Evolutionary conservation across 495 filamentous ascomycete genomes (phyloP).

Genomic region (Bathelium albidoporum): DNA sequence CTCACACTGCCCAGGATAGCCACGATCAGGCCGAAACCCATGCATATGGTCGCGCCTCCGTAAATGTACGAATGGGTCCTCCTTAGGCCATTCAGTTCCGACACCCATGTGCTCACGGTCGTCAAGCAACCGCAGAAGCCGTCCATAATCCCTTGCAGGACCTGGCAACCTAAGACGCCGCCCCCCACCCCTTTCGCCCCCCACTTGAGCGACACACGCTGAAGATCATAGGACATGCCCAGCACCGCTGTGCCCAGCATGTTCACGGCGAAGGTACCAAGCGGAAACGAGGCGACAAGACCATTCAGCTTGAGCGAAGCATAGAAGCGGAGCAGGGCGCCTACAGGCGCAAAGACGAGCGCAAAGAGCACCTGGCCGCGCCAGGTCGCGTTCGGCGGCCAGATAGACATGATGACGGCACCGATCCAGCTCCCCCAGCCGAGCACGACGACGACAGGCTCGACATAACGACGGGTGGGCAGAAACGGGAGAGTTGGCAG

Average conservation of each 20-base stretch:
- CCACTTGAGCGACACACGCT: conserved; percentile 42
- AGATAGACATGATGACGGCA: conserved; percentile 60
- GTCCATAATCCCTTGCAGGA: conserved; percentile 74
- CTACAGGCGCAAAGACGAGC: conserved; percentile 74
- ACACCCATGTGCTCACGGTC: conserved; percentile 88
- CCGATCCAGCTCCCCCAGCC: conserved; percentile 70
- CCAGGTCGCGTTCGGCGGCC: conserved; percentile 63
- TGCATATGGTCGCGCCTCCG: conserved; percentile 52
- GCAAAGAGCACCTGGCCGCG: conserved; percentile 66
- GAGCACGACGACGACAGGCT: conserved; percentile 51
- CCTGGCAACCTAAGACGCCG: conserved; percentile 52
- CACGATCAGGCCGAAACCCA: conserved; percentile 56
- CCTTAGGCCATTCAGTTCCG: conserved; percentile 60
- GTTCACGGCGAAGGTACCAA: conserved; percentile 85
- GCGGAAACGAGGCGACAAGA: conserved; percentile 58
- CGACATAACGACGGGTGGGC: conserved; percentile 49
- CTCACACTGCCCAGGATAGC: conserved; percentile 69
- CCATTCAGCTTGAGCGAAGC: conserved; percentile 57
- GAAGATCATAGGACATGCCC: conserved; percentile 63
- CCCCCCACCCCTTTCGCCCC: conserved; percentile 35
- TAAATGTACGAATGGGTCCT: conserved; percentile 67
- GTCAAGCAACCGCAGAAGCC: conserved; percentile 87
- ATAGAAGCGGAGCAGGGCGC: conserved; percentile 68
- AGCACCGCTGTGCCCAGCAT: conserved; percentile 57
- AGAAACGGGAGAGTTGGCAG: conserved; percentile 49